A percentile compares a stretch with the other conserved stretches of the same genome.
phyloP scores from a whole-genome alignment of 176 grass and related monocot genomes.

The Triticum timopheevii region DNA sequence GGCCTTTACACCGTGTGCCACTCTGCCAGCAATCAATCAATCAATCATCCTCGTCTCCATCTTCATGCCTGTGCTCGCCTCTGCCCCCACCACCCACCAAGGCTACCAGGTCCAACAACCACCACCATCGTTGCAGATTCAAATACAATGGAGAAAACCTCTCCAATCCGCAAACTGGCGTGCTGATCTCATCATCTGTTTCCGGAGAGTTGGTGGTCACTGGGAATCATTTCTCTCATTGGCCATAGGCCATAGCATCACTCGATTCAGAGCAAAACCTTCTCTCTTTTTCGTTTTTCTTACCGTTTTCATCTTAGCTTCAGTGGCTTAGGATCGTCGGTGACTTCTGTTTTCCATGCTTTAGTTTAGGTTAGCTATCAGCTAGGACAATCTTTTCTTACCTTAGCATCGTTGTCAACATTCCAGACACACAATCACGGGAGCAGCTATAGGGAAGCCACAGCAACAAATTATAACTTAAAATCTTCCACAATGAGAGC shows the following conservation, averaged over 20 bases:
- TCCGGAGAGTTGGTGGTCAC: background rate
- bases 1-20: slow-evolving; percentile 31
- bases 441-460: background rate
- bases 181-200: background rate
- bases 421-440: background rate
- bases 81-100: background rate
- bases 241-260: background rate
- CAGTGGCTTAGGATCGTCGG: no score
- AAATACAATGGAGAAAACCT: background rate
- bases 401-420: background rate
- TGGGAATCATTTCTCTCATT: background rate
- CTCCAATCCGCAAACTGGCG: background rate
- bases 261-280: background rate
- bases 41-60: background rate
- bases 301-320: background rate
- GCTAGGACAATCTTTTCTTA: background rate
- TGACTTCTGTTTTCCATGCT: no score
- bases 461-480: slow-evolving; percentile 28
- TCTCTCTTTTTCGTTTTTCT: background rate
- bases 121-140: background rate
- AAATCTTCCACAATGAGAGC: slow-evolving; percentile 31
- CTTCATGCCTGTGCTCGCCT: background rate
- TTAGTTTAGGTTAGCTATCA: background rate
- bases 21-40: background rate
- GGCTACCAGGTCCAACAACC: background rate